These are phyloP conservation scores for Lodderomyces pseudojiufengensis DNA, from an alignment of 1,139 yeast genomes.

Conservation along the genomic window DNA sequence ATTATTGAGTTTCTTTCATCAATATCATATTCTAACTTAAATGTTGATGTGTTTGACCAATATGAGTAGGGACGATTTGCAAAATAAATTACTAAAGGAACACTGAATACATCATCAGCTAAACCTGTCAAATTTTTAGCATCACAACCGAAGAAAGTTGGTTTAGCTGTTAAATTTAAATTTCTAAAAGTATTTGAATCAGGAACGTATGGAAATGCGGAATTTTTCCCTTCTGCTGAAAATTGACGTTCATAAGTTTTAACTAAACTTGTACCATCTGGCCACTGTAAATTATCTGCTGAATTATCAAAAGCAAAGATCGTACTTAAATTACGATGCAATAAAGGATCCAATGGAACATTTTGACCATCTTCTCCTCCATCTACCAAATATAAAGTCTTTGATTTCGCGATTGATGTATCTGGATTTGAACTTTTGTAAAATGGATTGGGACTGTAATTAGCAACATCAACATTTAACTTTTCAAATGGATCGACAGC, in stretches of 20 bases:
- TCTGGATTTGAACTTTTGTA: slow-evolving; percentile 21
- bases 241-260: slow-evolving; percentile 34
- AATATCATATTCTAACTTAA: slow-evolving; percentile 31
- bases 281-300: slow-evolving; percentile 30
- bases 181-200: slow-evolving; percentile 28
- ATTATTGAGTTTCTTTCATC: slow-evolving; percentile 36
- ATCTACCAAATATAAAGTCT: slow-evolving; percentile 24
- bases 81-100: slow-evolving; percentile 37
- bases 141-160: slow-evolving; percentile 45
- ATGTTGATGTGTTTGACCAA: slow-evolving; percentile 36
- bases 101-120: slow-evolving; percentile 29
- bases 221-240: slow-evolving; percentile 24
- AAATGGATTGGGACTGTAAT: slow-evolving; percentile 51
- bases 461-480: slow-evolving; percentile 32
- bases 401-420: slow-evolving; percentile 15
- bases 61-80: slow-evolving; percentile 41
- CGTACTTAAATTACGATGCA: slow-evolving; percentile 25
- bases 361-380: slow-evolving; percentile 35
- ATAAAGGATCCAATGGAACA: slow-evolving; percentile 27
- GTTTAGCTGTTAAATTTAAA: slow-evolving; percentile 38
- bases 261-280: slow-evolving; percentile 32
- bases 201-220: slow-evolving; percentile 38
- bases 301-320: slow-evolving; percentile 31
- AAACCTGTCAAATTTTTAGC: slow-evolving; percentile 37
- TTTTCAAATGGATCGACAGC: slow-evolving; percentile 9